phyloP scores from a whole-genome alignment of 441 rosid species.

The Viola pubescens region DNA sequence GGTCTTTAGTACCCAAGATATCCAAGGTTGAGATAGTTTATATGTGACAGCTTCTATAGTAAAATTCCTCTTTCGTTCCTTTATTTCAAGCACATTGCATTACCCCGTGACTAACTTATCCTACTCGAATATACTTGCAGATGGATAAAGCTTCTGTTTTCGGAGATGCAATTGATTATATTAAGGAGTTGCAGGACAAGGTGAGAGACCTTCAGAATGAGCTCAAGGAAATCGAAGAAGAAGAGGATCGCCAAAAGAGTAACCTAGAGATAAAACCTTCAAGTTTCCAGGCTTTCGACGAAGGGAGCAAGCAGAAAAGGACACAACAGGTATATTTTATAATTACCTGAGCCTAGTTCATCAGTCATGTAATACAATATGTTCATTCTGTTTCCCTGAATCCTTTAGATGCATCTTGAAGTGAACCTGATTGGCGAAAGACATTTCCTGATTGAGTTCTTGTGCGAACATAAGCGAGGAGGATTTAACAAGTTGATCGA shows the following conservation, averaged over 20 bases:
- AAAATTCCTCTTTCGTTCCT: neutral
- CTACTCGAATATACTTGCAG: slow-evolving; percentile 29
- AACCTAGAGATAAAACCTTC: slow-evolving; percentile 9
- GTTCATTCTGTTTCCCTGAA: neutral
- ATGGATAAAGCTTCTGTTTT: slow-evolving; percentile 63
- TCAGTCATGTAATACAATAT: neutral
- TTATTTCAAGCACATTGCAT: neutral
- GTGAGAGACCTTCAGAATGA: slow-evolving; percentile 48
- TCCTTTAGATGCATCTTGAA: slow-evolving; percentile 41
- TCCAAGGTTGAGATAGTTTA: slow-evolving; percentile 49
- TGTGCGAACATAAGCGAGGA: slow-evolving; percentile 33
- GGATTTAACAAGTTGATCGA: slow-evolving; percentile 61
- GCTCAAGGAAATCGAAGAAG: slow-evolving; percentile 39
- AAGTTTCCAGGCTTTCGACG: slow-evolving; percentile 12
- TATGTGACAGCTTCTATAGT: neutral
- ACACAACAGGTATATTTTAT: slow-evolving; percentile 30
- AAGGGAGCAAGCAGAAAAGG: slow-evolving; percentile 17
- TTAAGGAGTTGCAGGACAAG: slow-evolving; percentile 40
- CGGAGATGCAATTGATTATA: slow-evolving; percentile 66
- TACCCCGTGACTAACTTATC: neutral
- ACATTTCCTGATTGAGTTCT: slow-evolving; percentile 44
- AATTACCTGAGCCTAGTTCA: slow-evolving; percentile 2
- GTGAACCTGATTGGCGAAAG: slow-evolving; percentile 45
- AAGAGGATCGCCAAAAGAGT: slow-evolving; percentile 25
- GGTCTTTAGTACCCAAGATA: slow-evolving; percentile 69